Conservation (phyloP, 371 early-diverging fungal species). For the Mortierella sp. region DNA sequence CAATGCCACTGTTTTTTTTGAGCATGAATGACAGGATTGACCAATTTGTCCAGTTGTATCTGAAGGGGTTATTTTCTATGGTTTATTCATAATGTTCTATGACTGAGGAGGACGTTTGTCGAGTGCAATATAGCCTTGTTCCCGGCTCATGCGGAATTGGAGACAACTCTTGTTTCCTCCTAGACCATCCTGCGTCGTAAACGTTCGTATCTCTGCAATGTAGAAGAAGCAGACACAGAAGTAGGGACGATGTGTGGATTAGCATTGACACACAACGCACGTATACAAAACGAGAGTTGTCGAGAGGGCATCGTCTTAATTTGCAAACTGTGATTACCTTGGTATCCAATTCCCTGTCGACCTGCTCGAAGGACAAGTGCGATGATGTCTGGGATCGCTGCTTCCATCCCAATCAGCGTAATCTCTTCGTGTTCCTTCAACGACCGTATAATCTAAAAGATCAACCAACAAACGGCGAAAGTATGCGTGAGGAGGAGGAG, state of each 20-base stretch:
- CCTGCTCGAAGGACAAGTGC: conserved; percentile 50
- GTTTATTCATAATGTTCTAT: conserved; percentile 6
- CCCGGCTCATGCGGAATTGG: conserved; percentile 48
- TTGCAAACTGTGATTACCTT: conserved; percentile 33
- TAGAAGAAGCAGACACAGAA: background rate
- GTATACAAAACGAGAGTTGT: no score
- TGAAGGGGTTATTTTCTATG: no score
- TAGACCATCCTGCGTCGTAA: conserved; percentile 52
- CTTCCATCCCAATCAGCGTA: conserved; percentile 55
- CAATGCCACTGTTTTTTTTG: background rate
- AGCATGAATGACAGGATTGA: no score
- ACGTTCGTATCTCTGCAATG: conserved; percentile 43
- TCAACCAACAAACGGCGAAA: background rate
- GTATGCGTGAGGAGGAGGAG: no score
- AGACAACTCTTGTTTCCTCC: conserved; percentile 58
- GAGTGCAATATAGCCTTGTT: conserved; percentile 41
- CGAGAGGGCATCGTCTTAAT: no score
- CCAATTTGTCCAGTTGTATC: no score
- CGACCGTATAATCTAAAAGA: conserved; percentile 29
- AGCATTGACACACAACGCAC: no score
- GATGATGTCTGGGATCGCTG: conserved; percentile 52
- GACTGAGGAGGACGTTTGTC: conserved; percentile 42
- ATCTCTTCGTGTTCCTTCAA: conserved; percentile 53
- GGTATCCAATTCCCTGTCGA: conserved; percentile 45
- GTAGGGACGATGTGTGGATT: no score